A percentile compares a stretch with the other conserved stretches of the same genome.
Conservation (phyloP, 1,284 basidiomycete species). For the Heterobasidion parviporum region DNA sequence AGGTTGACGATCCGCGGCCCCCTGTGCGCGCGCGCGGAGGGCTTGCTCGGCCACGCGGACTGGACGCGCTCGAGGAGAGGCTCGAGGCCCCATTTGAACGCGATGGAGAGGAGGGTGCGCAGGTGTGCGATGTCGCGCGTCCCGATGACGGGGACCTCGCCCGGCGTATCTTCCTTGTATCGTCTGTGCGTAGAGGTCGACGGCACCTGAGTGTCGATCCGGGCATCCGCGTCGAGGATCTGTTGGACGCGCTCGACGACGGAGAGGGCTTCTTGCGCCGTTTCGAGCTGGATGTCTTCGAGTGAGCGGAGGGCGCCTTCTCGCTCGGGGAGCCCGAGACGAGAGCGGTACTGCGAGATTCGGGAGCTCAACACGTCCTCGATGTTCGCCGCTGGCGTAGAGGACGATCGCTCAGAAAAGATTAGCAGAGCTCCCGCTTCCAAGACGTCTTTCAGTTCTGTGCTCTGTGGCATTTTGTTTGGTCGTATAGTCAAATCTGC, state of each 20-base stretch:
- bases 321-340: conserved; percentile 16
- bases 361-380: conserved; percentile 30
- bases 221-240: conserved; percentile 25
- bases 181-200: conserved; percentile 1
- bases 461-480: neutral
- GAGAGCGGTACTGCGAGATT: conserved; percentile 31
- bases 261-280: conserved; percentile 47
- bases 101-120: conserved; percentile 54
- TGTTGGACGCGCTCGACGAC: conserved; percentile 45
- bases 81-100: conserved; percentile 63
- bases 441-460: neutral
- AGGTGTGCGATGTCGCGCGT: conserved; percentile 56
- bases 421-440: neutral
- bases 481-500: too few species aligned
- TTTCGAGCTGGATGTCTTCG: conserved; percentile 39
- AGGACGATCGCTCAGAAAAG: neutral
- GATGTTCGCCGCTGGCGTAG: conserved; percentile 18
- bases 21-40: conserved; percentile 10
- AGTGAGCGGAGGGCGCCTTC: conserved; percentile 18
- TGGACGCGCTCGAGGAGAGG: conserved; percentile 38
- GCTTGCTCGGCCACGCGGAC: conserved; percentile 32
- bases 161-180: conserved; percentile 1
- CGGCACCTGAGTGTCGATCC: neutral
- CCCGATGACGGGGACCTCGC: conserved; percentile 38
- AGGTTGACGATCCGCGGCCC: conserved; percentile 34